A percentile compares a stretch with the other conserved stretches of the same genome.
Evolutionary conservation across 2,329 filamentous ascomycete species (phyloP).

Genomic region (Aspergillus thermomutatus): DNA sequence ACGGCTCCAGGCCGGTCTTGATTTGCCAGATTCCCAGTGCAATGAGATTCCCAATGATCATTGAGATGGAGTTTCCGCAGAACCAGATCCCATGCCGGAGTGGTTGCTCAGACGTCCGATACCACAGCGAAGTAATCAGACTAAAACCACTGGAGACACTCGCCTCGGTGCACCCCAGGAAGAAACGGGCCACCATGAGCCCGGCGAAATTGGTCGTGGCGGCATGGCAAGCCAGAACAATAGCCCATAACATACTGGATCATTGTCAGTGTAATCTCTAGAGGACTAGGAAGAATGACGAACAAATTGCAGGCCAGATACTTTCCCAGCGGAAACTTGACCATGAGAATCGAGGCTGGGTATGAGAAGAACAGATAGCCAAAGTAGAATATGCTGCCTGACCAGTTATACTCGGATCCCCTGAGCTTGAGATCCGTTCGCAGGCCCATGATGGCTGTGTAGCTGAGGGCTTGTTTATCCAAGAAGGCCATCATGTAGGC

Average conservation of each 20-base stretch:
- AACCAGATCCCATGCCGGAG: constrained; percentile 32
- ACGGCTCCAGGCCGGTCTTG: constrained; percentile 13
- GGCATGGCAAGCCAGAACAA: constrained; percentile 30
- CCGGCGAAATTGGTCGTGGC: constrained; percentile 37
- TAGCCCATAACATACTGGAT: constrained; percentile 28
- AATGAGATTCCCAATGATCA: constrained; percentile 24
- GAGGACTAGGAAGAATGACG: neutral
- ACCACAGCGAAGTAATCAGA: constrained; percentile 33
- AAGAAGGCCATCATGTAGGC: constrained; percentile 32
- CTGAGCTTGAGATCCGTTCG: constrained; percentile 26
- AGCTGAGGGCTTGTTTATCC: constrained; percentile 35
- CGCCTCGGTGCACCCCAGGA: constrained; percentile 43
- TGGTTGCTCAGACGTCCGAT: constrained; percentile 28
- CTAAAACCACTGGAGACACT: constrained; percentile 34
- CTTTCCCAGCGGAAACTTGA: constrained; percentile 37
- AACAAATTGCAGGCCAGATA: constrained; percentile 28
- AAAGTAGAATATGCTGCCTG: constrained; percentile 23
- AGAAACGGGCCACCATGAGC: constrained; percentile 40
- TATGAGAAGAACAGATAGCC: constrained; percentile 32
- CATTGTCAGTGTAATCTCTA: no score
- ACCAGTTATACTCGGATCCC: constrained; percentile 22
- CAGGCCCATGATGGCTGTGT: constrained; percentile 34
- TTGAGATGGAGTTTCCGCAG: constrained; percentile 26
- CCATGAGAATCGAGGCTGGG: constrained; percentile 32
- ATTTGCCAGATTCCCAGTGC: constrained; percentile 27